phyloP scores from a whole-genome alignment of 2,329 filamentous ascomycete genomes.

The Teratosphaeria viscida region DNA sequence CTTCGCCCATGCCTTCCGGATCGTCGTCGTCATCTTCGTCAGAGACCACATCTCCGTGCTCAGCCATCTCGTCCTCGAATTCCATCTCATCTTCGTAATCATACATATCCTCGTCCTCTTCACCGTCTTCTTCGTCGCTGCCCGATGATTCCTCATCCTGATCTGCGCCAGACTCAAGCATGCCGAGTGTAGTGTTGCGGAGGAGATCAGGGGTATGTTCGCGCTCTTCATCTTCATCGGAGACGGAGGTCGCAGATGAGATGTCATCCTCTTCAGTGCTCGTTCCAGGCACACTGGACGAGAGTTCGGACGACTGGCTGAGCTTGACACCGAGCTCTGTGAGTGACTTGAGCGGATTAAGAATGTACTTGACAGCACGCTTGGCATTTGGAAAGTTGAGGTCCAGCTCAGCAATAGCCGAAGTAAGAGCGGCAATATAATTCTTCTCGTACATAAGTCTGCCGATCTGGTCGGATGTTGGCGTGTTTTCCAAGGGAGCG shows the following conservation, averaged over 20 bases:
- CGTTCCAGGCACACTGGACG: slow-evolving; percentile 47
- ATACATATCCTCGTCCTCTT: slow-evolving; percentile 85
- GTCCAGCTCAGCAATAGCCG: slow-evolving; percentile 89
- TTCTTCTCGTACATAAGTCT: slow-evolving; percentile 99
- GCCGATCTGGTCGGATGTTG: slow-evolving; percentile 56
- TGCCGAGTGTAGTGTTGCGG: slow-evolving; percentile 87
- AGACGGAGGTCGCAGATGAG: slow-evolving; percentile 75
- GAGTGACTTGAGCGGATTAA: slow-evolving; percentile 76
- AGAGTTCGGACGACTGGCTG: slow-evolving; percentile 70
- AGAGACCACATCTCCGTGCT: slow-evolving; percentile 79
- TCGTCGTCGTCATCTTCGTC: slow-evolving; percentile 79
- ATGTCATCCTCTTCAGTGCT: slow-evolving; percentile 74
- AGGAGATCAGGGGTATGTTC: slow-evolving; percentile 96
- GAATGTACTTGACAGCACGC: slow-evolving; percentile 89
- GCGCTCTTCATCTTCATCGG: slow-evolving; percentile 49
- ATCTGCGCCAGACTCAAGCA: slow-evolving; percentile 76
- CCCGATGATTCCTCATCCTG: slow-evolving; percentile 70
- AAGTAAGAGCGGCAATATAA: slow-evolving; percentile 77
- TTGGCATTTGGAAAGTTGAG: slow-evolving; percentile 90
- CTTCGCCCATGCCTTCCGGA: slow-evolving; percentile 66
- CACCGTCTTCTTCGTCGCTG: slow-evolving; percentile 48
- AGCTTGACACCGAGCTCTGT: slow-evolving; percentile 79
- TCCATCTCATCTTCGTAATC: slow-evolving; percentile 86
- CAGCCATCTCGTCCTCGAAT: slow-evolving; percentile 73
- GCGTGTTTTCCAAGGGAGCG: not conserved